Conservation (phyloP, 306 rosid species). For the Acacia crassicarpa region DNA sequence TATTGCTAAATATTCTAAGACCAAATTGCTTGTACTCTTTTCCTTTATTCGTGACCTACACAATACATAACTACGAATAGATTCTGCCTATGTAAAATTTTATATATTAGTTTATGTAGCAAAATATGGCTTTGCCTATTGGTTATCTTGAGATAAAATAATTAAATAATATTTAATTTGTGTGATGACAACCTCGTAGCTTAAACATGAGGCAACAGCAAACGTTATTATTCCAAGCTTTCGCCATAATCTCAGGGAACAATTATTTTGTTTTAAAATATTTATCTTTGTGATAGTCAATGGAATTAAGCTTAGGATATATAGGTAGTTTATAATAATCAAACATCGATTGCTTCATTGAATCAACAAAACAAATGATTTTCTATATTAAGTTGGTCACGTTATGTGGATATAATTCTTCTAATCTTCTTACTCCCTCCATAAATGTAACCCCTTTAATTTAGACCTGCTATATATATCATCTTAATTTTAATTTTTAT, state of each 20-base stretch:
- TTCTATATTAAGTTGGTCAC: not conserved
- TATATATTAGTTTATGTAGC: not conserved
- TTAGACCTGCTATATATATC: not conserved
- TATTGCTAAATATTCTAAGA: slow-evolving; percentile 8
- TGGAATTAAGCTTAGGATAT: not conserved
- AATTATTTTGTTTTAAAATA: not conserved
- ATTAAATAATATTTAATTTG: not conserved
- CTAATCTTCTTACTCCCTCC: not conserved
- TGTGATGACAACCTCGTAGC: not conserved
- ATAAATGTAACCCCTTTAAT: not conserved
- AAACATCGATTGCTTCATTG: not conserved
- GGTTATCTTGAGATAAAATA: slow-evolving; percentile 11
- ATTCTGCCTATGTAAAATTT: not conserved
- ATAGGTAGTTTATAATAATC: no score
- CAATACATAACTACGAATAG: not conserved
- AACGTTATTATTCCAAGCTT: slow-evolving; percentile 11
- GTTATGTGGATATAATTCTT: not conserved
- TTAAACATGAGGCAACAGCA: slow-evolving; percentile 11
- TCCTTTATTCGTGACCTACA: slow-evolving; percentile 5
- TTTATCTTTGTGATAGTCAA: not conserved
- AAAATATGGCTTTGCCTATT: slow-evolving; percentile 16
- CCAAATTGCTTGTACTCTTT: slow-evolving; percentile 41
- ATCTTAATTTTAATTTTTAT: not conserved
- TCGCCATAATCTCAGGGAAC: slow-evolving; percentile 23
- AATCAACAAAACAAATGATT: not conserved